Evolutionary conservation across 306 rosid genomes (phyloP).

Genomic region (Pueraria montana): DNA sequence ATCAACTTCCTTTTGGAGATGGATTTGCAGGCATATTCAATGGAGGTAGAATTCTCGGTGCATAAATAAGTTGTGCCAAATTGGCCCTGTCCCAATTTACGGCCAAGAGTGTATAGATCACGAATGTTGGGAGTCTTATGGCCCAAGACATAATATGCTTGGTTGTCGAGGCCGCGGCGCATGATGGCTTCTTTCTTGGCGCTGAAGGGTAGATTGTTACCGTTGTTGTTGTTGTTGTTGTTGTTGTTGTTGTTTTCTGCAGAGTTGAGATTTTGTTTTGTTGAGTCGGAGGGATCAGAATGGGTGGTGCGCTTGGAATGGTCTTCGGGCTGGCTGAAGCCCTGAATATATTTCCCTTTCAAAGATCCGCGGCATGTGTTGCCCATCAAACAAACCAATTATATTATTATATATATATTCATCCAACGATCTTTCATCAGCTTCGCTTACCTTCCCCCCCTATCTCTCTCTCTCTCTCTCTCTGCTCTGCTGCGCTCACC

Average conservation of each 20-base stretch:
- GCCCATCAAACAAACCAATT: constrained; percentile 88
- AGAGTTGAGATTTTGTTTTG: constrained; percentile 57
- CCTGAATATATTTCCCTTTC: constrained; percentile 76
- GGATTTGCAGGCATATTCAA: constrained; percentile 88
- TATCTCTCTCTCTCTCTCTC: too few species aligned
- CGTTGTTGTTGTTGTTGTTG: constrained; percentile 24
- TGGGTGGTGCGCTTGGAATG: constrained; percentile 64
- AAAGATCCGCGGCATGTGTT: constrained; percentile 99
- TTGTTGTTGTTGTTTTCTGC: constrained; percentile 32
- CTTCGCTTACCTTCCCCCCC: neutral
- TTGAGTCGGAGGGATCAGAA: constrained; percentile 61
- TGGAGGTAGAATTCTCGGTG: constrained; percentile 68
- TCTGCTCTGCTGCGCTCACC: neutral
- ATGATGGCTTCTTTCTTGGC: constrained; percentile 63
- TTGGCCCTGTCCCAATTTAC: constrained; percentile 92
- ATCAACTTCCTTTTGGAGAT: constrained; percentile 94
- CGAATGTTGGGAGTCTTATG: constrained; percentile 89
- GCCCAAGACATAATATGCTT: constrained; percentile 85
- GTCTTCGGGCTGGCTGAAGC: constrained; percentile 72
- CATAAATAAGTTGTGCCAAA: constrained; percentile 90
- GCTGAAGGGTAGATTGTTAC: constrained; percentile 31
- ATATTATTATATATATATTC: constrained; percentile 39
- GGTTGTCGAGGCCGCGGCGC: constrained; percentile 78
- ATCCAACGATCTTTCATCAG: constrained; percentile 62
- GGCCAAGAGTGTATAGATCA: constrained; percentile 84